Conservation (phyloP, 1,284 basidiomycete species). For the Ustilago lituana region DNA sequence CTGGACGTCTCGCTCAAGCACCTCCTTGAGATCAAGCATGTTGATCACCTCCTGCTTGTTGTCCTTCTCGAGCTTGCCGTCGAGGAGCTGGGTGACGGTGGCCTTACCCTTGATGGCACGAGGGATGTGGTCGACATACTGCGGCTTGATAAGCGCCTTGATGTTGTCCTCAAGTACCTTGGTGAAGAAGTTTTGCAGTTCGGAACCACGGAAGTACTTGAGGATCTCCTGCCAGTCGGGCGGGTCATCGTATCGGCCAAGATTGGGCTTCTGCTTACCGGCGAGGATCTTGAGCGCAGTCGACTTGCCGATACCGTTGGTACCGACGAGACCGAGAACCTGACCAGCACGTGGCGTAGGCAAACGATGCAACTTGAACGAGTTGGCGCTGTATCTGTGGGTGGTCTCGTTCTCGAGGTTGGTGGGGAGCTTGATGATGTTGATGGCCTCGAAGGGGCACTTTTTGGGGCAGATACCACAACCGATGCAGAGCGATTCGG, state of each 20-base stretch:
- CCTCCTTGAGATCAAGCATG: slow-evolving; percentile 62
- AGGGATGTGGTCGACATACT: slow-evolving; percentile 67
- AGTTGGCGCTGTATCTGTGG: slow-evolving; percentile 67
- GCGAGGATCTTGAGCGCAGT: slow-evolving; percentile 67
- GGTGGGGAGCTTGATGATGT: slow-evolving; percentile 67
- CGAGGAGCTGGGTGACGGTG: slow-evolving; percentile 61
- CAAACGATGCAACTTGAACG: slow-evolving; percentile 66
- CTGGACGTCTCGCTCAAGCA: slow-evolving; percentile 64
- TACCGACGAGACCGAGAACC: slow-evolving; percentile 66
- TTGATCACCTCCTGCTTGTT: slow-evolving; percentile 63
- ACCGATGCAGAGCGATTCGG: slow-evolving; percentile 66
- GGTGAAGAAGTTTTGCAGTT: slow-evolving; percentile 67
- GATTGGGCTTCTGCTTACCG: slow-evolving; percentile 67
- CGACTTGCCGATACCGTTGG: slow-evolving; percentile 67
- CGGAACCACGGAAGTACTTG: slow-evolving; percentile 67
- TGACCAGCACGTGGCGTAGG: slow-evolving; percentile 65
- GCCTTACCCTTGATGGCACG: slow-evolving; percentile 64
- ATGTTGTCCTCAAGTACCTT: slow-evolving; percentile 68
- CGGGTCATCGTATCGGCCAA: slow-evolving; percentile 66
- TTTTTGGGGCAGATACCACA: slow-evolving; percentile 68
- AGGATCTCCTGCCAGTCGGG: slow-evolving; percentile 67
- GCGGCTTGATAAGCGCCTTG: slow-evolving; percentile 67
- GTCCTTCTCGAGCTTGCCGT: slow-evolving; percentile 63
- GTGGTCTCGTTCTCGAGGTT: slow-evolving; percentile 67
- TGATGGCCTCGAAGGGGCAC: slow-evolving; percentile 67